A percentile compares a stretch with the other conserved stretches of the same genome.
These are phyloP conservation scores for Coelastrella sp. DNA, from an alignment of 139 green algal genomes.

Conservation along the genomic window DNA sequence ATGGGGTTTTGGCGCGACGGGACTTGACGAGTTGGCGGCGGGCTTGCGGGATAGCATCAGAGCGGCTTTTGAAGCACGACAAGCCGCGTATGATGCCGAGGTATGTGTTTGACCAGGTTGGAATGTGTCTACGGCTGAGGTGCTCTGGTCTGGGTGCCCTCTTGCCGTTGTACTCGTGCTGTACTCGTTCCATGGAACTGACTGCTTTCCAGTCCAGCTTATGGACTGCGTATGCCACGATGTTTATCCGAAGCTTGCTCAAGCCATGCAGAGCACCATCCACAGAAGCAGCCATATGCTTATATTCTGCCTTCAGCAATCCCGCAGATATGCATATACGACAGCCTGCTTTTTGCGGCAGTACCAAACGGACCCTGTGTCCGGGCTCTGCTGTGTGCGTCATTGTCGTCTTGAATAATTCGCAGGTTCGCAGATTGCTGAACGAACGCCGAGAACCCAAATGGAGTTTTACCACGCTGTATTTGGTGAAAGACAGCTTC, in stretches of 20 bases:
- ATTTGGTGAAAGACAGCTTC: conserved; percentile 91
- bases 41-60: conserved; percentile 75
- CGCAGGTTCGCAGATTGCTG: conserved; percentile 76
- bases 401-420: neutral
- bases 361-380: too few species aligned
- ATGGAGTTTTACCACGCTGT: conserved; percentile 88
- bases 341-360: neutral
- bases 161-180: too few species aligned
- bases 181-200: too few species aligned
- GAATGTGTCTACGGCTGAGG: neutral
- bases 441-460: conserved; percentile 72
- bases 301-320: too few species aligned
- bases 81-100: conserved; percentile 83
- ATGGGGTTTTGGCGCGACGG: conserved; percentile 28
- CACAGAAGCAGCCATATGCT: too few species aligned
- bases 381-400: too few species aligned
- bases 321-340: neutral
- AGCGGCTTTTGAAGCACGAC: conserved; percentile 81
- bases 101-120: conserved; percentile 44
- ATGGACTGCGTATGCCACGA: too few species aligned
- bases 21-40: conserved; percentile 77
- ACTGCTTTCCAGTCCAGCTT: too few species aligned
- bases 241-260: too few species aligned
- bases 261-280: too few species aligned
- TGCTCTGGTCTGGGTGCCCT: too few species aligned